Evolutionary conservation across 2,329 filamentous ascomycete species (phyloP).

Genomic region (Herpotrichia juniperi): DNA sequence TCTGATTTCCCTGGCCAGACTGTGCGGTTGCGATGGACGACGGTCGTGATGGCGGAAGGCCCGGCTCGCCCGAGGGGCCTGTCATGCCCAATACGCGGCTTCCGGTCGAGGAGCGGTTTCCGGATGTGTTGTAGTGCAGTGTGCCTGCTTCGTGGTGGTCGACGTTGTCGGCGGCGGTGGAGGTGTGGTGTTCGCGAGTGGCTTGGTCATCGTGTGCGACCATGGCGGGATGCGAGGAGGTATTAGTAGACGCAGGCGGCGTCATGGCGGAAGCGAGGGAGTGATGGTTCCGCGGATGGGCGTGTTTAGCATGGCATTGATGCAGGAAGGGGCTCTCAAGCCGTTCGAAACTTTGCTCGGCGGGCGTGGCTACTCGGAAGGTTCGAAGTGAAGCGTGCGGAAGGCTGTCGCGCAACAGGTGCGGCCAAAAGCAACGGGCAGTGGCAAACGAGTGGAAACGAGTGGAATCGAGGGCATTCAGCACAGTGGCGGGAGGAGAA

Average conservation of each 20-base stretch:
- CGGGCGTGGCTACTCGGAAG: slow-evolving; percentile 4
- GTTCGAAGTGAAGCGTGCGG: slow-evolving; percentile 28
- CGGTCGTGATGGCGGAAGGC: slow-evolving; percentile 55
- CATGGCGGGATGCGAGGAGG: slow-evolving; percentile 22
- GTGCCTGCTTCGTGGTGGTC: slow-evolving; percentile 37
- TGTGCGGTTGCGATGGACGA: slow-evolving; percentile 48
- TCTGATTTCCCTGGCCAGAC: slow-evolving; percentile 44
- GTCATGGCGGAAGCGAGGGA: slow-evolving; percentile 41
- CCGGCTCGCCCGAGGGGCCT: slow-evolving; percentile 55
- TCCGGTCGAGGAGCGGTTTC: slow-evolving; percentile 41
- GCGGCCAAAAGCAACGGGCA: slow-evolving; percentile 5
- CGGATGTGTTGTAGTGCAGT: slow-evolving; percentile 18
- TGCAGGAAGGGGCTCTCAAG: slow-evolving; percentile 11
- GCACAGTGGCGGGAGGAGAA: background rate
- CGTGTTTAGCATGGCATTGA: slow-evolving; percentile 40
- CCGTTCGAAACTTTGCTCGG: slow-evolving; percentile 21
- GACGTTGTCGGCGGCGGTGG: slow-evolving; percentile 57
- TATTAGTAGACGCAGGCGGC: slow-evolving; percentile 18
- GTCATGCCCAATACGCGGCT: slow-evolving; percentile 48
- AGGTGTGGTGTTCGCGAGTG: slow-evolving; percentile 64
- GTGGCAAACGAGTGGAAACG: slow-evolving; percentile 1
- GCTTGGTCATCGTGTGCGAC: slow-evolving; percentile 65
- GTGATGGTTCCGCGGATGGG: slow-evolving; percentile 26
- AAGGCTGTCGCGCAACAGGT: background rate
- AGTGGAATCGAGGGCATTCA: slow-evolving; percentile 3